Evolutionary conservation across 306 rosid genomes (phyloP).

Genomic region (Nissolia schottii): DNA sequence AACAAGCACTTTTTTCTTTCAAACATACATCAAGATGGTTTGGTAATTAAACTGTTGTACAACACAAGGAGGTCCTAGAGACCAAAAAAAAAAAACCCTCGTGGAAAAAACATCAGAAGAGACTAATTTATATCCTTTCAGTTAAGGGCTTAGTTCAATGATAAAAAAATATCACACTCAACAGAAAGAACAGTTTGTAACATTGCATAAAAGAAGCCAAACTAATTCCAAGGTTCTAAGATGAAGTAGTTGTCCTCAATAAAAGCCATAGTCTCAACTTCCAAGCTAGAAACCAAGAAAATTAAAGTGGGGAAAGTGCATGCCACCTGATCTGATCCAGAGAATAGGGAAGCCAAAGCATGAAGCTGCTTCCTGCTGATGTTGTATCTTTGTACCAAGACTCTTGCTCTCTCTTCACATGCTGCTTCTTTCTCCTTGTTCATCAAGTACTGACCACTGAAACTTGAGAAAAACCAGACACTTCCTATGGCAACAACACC

Average conservation of each 20-base stretch:
- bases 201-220: not conserved
- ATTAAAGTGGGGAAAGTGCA: not conserved
- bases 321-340: conserved; percentile 82
- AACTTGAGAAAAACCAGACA: conserved; percentile 42
- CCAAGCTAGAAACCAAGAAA: conserved; percentile 13
- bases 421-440: conserved; percentile 34
- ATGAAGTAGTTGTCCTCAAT: not conserved
- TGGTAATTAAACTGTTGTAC: not conserved
- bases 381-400: conserved; percentile 62
- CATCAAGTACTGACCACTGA: conserved; percentile 29
- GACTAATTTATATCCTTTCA: not conserved
- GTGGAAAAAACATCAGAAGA: conserved; percentile 1
- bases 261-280: not conserved
- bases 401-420: conserved; percentile 47
- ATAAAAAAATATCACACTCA: not conserved
- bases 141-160: conserved; percentile 5
- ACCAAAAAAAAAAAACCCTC: too few relatives aligned
- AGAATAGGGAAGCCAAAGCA: conserved; percentile 51
- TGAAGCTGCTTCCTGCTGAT: conserved; percentile 62
- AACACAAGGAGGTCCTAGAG: conserved; percentile 1
- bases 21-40: not conserved
- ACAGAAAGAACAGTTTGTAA: not conserved
- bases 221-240: not conserved
- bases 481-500: conserved; percentile 38
- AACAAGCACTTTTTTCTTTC: conserved; percentile 12